Evolutionary conservation across 2,329 filamentous ascomycete genomes (phyloP).

Genomic region (Ceratocystis huliohia): DNA sequence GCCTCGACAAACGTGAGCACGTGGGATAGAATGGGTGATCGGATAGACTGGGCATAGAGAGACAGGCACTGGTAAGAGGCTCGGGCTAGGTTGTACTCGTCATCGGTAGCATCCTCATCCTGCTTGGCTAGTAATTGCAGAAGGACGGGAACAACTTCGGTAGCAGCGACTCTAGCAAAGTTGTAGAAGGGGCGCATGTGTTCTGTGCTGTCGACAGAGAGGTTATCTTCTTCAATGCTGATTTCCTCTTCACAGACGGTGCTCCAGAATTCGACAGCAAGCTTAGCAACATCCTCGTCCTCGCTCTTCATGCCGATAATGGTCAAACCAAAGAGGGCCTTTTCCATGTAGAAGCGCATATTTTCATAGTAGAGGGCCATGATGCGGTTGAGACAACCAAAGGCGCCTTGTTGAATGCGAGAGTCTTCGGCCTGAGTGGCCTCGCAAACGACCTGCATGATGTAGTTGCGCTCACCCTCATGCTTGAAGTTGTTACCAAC

Average conservation of each 20-base stretch:
- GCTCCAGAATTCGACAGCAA: conserved; percentile 99
- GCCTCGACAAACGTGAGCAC: conserved; percentile 85
- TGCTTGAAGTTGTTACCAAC: conserved; percentile 98
- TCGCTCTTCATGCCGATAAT: conserved; percentile 98
- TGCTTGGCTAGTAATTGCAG: conserved; percentile 85
- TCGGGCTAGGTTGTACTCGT: conserved; percentile 93
- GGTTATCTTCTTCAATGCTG: conserved; percentile 90
- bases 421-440: conserved; percentile 87
- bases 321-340: conserved; percentile 91
- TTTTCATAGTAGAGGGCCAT: conserved; percentile 99
- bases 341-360: conserved; percentile 99
- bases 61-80: conserved; percentile 94
- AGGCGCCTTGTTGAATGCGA: conserved; percentile 88
- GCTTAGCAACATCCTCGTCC: conserved; percentile 94
- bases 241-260: conserved; percentile 99
- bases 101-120: conserved; percentile 90
- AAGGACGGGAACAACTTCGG: conserved; percentile 87
- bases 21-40: conserved; percentile 67
- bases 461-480: conserved; percentile 98
- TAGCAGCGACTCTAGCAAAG: conserved; percentile 83
- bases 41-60: conserved; percentile 87
- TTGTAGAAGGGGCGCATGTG: conserved; percentile 90
- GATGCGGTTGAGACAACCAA: conserved; percentile 94
- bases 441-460: conserved; percentile 99
- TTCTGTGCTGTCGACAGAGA: conserved; percentile 55